These are phyloP conservation scores for Tuctoria greenei DNA, from an alignment of 176 grass and related monocot species.

Conservation along the genomic window DNA sequence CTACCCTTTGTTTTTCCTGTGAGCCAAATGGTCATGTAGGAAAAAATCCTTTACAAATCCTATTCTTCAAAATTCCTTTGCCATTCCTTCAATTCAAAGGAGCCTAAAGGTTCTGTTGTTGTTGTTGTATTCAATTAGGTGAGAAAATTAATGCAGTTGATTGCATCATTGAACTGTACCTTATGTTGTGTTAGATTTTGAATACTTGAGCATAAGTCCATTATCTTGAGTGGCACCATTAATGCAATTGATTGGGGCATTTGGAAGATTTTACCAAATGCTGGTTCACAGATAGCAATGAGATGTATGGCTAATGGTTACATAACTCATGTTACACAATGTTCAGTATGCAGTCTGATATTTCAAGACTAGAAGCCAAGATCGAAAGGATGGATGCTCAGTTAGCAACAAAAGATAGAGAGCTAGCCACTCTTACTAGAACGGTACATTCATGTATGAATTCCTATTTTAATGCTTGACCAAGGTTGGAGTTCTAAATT, in stretches of 20 bases:
- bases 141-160: background rate
- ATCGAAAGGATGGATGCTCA: constrained; percentile 98
- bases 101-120: too few relatives aligned
- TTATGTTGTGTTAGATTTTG: background rate
- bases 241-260: constrained; percentile 22
- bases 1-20: too few relatives aligned
- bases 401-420: constrained; percentile 87
- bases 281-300: background rate
- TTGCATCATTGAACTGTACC: background rate
- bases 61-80: too few relatives aligned
- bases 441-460: constrained; percentile 47
- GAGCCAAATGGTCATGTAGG: too few relatives aligned
- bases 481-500: constrained; percentile 31
- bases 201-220: background rate
- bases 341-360: constrained; percentile 87
- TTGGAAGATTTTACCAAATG: constrained; percentile 21
- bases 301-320: constrained; percentile 13
- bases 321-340: background rate
- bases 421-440: constrained; percentile 84
- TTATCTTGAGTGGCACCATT: constrained; percentile 2
- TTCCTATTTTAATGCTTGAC: constrained; percentile 18
- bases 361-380: constrained; percentile 90
- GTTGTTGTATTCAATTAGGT: background rate
- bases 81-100: too few relatives aligned
- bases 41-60: too few relatives aligned